phyloP scores from a whole-genome alignment of 805 yeast genomes.

The Saccharomycopsis schoenii region DNA sequence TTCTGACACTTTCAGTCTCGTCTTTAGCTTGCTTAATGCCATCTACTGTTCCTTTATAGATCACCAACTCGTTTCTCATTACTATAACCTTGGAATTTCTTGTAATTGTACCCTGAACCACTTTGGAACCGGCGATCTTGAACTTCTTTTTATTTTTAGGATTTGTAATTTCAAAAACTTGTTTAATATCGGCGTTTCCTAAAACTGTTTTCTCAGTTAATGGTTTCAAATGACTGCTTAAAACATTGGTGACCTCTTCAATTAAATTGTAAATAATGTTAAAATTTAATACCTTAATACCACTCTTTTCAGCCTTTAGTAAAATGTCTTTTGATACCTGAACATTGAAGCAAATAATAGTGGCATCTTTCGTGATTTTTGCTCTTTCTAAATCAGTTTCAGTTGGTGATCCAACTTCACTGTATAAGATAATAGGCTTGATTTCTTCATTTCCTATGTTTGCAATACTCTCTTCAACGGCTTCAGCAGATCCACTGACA shows the following conservation, averaged over 20 bases:
- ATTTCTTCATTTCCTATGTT: slow-evolving; percentile 87
- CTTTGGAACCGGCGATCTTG: slow-evolving; percentile 82
- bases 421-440: slow-evolving; percentile 51
- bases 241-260: slow-evolving; percentile 64
- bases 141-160: slow-evolving; percentile 39
- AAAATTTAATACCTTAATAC: slow-evolving; percentile 51
- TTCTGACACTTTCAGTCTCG: slow-evolving; percentile 64
- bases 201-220: slow-evolving; percentile 53
- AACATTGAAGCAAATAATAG: slow-evolving; percentile 70
- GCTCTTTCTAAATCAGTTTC: slow-evolving; percentile 63
- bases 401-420: slow-evolving; percentile 71
- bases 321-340: slow-evolving; percentile 54
- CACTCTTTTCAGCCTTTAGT: slow-evolving; percentile 44
- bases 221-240: slow-evolving; percentile 55
- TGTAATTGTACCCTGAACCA: slow-evolving; percentile 55
- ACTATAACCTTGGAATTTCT: slow-evolving; percentile 52
- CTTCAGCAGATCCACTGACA: slow-evolving; percentile 92
- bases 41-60: slow-evolving; percentile 50
- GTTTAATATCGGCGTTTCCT: slow-evolving; percentile 61
- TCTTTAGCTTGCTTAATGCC: slow-evolving; percentile 77
- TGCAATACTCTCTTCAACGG: slow-evolving; percentile 71
- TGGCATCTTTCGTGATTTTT: slow-evolving; percentile 51
- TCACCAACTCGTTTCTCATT: slow-evolving; percentile 37
- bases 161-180: slow-evolving; percentile 58
- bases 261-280: slow-evolving; percentile 82